Conservation (phyloP, 225 moss, liverwort and hornwort genomes). For the Ulota crispa region DNA sequence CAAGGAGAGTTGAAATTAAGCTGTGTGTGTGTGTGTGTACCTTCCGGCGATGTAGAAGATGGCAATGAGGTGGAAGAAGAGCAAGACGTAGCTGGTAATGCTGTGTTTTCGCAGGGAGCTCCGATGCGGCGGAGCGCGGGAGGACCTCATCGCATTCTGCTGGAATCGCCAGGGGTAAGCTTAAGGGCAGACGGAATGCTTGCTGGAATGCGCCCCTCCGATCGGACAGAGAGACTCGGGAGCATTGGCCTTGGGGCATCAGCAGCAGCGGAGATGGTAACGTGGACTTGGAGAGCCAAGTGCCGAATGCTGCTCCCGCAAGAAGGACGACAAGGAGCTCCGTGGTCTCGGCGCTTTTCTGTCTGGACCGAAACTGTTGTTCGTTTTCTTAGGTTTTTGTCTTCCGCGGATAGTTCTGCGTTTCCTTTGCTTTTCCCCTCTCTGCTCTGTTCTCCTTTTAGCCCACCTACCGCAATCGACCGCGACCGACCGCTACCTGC, state of each 20-base stretch:
- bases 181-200: background rate
- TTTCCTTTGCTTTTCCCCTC: no score
- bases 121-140: conserved; percentile 30
- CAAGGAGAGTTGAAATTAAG: background rate
- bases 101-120: conserved; percentile 36
- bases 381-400: background rate
- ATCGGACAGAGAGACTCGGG: background rate
- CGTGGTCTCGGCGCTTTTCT: background rate
- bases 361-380: background rate
- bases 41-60: conserved; percentile 50
- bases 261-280: background rate
- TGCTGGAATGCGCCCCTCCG: background rate
- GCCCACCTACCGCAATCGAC: no score
- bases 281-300: background rate
- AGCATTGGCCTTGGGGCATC: background rate
- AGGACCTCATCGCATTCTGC: conserved; percentile 44
- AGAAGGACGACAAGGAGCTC: background rate
- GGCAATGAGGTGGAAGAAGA: conserved; percentile 38
- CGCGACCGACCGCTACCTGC: no score
- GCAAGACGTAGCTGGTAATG: conserved; percentile 54
- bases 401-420: background rate
- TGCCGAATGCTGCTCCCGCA: background rate
- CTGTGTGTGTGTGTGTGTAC: background rate
- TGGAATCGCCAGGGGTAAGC: background rate
- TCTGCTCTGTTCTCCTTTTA: no score